Percentiles rank a stretch among this genome's conserved stretches.
Conservation (phyloP, 176 grass and related monocot genomes). For the Puya raimondii region DNA sequence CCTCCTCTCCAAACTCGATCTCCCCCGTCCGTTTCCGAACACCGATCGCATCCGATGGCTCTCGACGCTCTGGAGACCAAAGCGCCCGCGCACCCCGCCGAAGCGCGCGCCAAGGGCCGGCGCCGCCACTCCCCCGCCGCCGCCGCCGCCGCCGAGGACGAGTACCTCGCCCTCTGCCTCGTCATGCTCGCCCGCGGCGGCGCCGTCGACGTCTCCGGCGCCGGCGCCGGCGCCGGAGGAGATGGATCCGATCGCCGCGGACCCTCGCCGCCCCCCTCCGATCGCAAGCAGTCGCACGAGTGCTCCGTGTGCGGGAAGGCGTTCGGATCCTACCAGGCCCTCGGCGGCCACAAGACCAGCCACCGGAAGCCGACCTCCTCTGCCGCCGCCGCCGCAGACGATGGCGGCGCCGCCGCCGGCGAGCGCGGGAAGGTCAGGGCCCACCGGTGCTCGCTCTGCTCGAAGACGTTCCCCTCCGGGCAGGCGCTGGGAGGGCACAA, state of each 20-base stretch:
- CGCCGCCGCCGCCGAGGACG: not conserved
- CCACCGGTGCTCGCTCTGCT: not conserved
- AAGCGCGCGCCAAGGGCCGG: not conserved
- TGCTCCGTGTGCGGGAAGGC: conserved; percentile 1
- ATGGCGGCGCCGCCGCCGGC: not conserved
- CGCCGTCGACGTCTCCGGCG: too few relatives aligned
- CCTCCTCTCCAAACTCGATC: not conserved
- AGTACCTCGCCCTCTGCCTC: conserved; percentile 6
- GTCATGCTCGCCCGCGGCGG: not conserved
- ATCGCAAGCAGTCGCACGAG: not conserved
- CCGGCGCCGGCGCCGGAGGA: too few relatives aligned
- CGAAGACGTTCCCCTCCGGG: not conserved
- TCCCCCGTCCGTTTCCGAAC: not conserved
- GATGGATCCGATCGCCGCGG: not conserved
- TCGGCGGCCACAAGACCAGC: conserved; percentile 4
- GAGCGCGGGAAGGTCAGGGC: not conserved
- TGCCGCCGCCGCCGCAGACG: not conserved
- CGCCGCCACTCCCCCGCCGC: not conserved
- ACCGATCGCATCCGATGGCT: not conserved
- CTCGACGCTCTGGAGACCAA: not conserved
- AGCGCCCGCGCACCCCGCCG: not conserved
- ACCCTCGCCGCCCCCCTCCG: not conserved
- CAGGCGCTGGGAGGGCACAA: not conserved
- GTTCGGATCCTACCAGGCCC: conserved; percentile 2
- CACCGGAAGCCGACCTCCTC: not conserved